Percentiles rank a stretch among this genome's conserved stretches.
These are phyloP conservation scores for Fusarium transvaalense DNA, from an alignment of 2,329 filamentous ascomycete genomes.

Conservation along the genomic window DNA sequence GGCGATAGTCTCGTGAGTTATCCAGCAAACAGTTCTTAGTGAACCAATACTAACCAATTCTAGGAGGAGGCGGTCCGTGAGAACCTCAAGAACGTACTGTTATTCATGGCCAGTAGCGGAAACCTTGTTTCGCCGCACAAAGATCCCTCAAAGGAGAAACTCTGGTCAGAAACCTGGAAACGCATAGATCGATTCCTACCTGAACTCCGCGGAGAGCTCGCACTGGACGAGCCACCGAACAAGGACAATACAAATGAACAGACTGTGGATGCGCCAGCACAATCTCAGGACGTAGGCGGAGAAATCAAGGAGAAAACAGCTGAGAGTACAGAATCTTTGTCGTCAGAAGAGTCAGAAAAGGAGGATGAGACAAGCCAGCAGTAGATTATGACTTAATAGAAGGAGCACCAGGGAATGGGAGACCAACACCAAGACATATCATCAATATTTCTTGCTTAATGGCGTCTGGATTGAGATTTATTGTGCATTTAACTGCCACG, in stretches of 20 bases:
- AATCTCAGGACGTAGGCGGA: conserved; percentile 7
- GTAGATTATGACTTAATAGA: not conserved
- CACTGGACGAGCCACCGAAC: conserved; percentile 59
- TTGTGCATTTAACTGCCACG: conserved; percentile 11
- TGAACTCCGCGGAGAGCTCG: conserved; percentile 68
- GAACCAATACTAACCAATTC: conserved; percentile 24
- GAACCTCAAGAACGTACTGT: conserved; percentile 92
- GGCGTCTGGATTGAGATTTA: conserved; percentile 25
- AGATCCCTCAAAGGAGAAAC: conserved; percentile 66
- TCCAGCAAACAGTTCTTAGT: not conserved
- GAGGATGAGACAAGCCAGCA: conserved; percentile 10
- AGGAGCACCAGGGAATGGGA: not conserved
- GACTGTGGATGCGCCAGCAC: not conserved
- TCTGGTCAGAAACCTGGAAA: conserved; percentile 75
- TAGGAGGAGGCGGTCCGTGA: conserved; percentile 96
- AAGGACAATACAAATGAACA: conserved; percentile 15
- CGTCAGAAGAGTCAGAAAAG: conserved; percentile 3
- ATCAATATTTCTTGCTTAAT: not conserved
- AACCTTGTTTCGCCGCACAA: conserved; percentile 79
- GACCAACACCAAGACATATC: not conserved
- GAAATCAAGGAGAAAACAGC: conserved; percentile 15
- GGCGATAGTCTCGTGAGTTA: conserved; percentile 83
- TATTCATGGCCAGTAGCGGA: conserved; percentile 93
- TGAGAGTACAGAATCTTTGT: conserved; percentile 14
- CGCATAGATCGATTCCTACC: conserved; percentile 74